Conservation (phyloP, 768 basidiomycete species). For the Podaxis sp. region DNA sequence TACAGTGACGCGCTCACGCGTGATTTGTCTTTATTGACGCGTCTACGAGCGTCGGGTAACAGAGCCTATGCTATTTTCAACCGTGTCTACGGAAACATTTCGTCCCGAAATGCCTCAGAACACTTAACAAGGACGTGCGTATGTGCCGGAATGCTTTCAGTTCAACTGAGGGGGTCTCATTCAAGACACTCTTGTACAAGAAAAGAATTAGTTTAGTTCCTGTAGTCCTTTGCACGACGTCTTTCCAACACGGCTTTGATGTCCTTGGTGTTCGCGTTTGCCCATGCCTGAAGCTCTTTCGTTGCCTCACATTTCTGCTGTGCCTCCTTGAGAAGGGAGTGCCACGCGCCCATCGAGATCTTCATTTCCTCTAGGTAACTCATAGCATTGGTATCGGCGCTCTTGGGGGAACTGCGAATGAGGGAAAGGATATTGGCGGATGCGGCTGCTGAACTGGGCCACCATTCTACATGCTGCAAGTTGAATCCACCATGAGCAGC, state of each 20-base stretch:
- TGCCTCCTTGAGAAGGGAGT: background rate
- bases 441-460: background rate
- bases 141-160: constrained; percentile 57
- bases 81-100: background rate
- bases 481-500: background rate
- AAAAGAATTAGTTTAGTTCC: too few species aligned
- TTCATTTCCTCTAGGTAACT: background rate
- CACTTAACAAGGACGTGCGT: constrained; percentile 64
- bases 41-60: constrained; percentile 7
- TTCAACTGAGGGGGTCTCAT: constrained; percentile 21
- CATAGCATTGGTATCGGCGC: background rate
- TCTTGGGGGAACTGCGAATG: background rate
- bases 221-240: background rate
- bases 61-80: too few species aligned
- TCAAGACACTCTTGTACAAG: too few species aligned
- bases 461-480: background rate
- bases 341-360: background rate
- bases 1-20: constrained; percentile 19
- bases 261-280: background rate
- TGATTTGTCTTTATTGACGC: constrained; percentile 34
- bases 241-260: background rate
- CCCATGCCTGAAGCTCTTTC: background rate
- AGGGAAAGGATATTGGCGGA: background rate
- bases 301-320: background rate
- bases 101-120: background rate